A percentile compares a stretch with the other conserved stretches of the same genome.
Evolutionary conservation across 1,284 basidiomycete species (phyloP).

Genomic region (Ceratobasidium sp.): DNA sequence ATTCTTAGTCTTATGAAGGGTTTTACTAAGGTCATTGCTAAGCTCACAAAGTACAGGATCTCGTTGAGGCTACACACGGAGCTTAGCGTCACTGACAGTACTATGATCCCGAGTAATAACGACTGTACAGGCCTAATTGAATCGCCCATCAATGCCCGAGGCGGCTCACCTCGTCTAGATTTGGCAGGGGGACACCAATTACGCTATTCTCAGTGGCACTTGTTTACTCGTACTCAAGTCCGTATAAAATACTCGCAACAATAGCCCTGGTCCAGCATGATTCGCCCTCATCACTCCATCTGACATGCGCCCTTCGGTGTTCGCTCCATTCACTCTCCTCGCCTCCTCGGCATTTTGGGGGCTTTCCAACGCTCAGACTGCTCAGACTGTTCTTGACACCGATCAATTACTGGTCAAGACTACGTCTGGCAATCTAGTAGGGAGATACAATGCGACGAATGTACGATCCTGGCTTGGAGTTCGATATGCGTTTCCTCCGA

Average conservation of each 20-base stretch:
- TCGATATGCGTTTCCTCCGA: constrained; percentile 7
- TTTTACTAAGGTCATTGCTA: not conserved
- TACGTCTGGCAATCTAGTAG: not conserved
- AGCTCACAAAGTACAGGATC: not conserved
- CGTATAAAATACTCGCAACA: not conserved
- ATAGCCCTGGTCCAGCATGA: not conserved
- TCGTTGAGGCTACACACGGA: not conserved
- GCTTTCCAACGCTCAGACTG: too few relatives aligned
- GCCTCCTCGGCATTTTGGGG: not conserved
- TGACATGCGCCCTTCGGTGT: not conserved
- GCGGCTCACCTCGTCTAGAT: not conserved
- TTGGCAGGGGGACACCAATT: not conserved
- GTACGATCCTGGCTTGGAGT: constrained; percentile 3
- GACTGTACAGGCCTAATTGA: not conserved
- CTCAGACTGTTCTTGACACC: not conserved
- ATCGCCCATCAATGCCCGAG: not conserved
- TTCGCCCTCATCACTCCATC: not conserved
- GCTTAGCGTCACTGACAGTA: not conserved
- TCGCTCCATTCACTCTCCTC: not conserved
- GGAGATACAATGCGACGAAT: not conserved
- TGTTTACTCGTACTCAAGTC: not conserved
- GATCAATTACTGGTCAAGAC: constrained; percentile 1
- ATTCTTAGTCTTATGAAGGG: not conserved
- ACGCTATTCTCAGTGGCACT: not conserved
- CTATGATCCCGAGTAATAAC: not conserved